A percentile compares a stretch with the other conserved stretches of the same genome.
Conservation (phyloP, 139 green algal species). For the Tetradesmus lagerheimii region DNA sequence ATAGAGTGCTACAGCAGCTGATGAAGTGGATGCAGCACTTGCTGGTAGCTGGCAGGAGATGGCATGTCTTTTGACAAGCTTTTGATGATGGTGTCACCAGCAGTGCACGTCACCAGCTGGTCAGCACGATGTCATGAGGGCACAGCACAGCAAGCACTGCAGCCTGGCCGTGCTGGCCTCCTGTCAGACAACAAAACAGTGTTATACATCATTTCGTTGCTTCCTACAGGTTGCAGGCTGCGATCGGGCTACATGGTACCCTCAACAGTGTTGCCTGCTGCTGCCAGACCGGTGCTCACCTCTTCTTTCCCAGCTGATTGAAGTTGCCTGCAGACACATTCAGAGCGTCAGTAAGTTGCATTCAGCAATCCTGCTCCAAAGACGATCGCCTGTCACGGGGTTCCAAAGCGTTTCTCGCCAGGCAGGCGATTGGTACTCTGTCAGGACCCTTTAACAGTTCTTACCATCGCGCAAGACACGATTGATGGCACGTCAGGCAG, state of each 20-base stretch:
- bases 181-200: background rate
- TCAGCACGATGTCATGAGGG: background rate
- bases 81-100: background rate
- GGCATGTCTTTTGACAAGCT: no score
- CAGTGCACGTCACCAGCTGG: background rate
- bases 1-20: no score
- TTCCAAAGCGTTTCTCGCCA: background rate
- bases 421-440: background rate
- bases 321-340: conserved; percentile 3
- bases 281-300: background rate
- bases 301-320: conserved; percentile 29
- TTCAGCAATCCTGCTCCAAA: background rate
- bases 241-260: background rate
- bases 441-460: background rate
- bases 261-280: no score
- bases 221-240: background rate
- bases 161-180: no score
- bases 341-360: background rate
- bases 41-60: no score
- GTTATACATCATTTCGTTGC: background rate
- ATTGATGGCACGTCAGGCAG: conserved; percentile 5
- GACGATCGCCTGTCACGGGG: background rate
- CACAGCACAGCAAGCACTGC: background rate
- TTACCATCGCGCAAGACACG: conserved; percentile 19
- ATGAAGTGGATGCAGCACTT: no score